Evolutionary conservation across 2,329 filamentous ascomycete species (phyloP), one percentile per base, ranked within the genome.

Genomic region (Cephalotrichum gorgonifer): DNA sequence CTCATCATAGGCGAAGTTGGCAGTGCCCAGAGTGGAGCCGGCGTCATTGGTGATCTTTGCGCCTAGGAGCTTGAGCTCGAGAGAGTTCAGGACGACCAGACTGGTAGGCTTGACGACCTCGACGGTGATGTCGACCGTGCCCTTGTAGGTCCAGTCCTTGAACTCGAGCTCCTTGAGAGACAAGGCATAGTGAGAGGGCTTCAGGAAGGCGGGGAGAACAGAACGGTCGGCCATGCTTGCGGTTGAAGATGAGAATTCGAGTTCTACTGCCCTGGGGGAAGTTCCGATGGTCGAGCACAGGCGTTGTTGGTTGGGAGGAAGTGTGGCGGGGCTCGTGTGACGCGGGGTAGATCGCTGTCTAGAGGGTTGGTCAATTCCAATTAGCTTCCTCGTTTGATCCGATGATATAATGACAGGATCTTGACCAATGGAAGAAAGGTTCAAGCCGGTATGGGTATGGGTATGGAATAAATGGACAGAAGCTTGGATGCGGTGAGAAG

Each of bases 91-190:
- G 39, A 86, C 79, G 53, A 98, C 81, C 56, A 88, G 78, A 59
- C 79, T 86, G 55, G 85, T 85, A 30, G 82, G 70, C 62, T 83
- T 80, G 56, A 76, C 75, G 64, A 97, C 75, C 51, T 85, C 79
- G 51, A 84, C 75, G 56, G 85, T 78, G 64, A 98, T 94, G 55
- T 80, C 67, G 53, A 96, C 87, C 20, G 76, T 81, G 55, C 93
- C 93, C 69, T 91, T 81, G 72, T 91, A 98, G 52, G 78, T 81
- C 83, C 79, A 83, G 48, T 68, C 66, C 52, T 69, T 68, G 56
- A 91, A 95, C 52, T 95, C 83, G 54, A 98, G 72, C 58, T 93
- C 84, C 61, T 75, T 81, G 57, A 98, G 78, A 50, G 84, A 88
- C 55, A 98, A 74, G 60, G 79, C 74, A 70, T 98, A 98, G 71